Evolutionary conservation across 2,329 filamentous ascomycete genomes (phyloP).

Genomic region (Aspergillus tanneri): DNA sequence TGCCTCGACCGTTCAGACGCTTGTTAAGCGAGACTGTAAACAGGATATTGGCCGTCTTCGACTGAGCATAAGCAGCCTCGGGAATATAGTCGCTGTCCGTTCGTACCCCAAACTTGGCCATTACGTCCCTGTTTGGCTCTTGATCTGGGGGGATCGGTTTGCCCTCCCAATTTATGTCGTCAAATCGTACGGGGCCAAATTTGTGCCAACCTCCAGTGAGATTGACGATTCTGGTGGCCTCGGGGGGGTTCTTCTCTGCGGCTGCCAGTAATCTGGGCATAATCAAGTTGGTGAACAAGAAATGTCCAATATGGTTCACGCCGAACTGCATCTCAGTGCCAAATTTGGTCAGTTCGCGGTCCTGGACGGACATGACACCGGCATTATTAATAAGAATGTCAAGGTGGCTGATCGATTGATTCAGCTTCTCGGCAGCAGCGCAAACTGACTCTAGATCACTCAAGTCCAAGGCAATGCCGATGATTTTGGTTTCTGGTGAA

Average conservation of each 20-base stretch:
- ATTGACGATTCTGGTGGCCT: constrained; percentile 42
- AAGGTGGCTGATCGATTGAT: constrained; percentile 16
- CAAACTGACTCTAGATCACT: background rate
- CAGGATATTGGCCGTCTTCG: constrained; percentile 49
- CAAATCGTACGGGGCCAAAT: constrained; percentile 44
- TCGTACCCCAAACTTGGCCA: constrained; percentile 7
- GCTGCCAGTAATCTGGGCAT: constrained; percentile 32
- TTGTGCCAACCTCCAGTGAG: constrained; percentile 48
- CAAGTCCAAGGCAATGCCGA: background rate
- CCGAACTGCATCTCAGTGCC: constrained; percentile 42
- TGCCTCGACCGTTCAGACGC: background rate
- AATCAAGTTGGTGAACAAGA: constrained; percentile 44
- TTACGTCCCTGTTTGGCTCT: background rate
- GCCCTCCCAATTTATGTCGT: constrained; percentile 38
- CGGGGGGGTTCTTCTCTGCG: background rate
- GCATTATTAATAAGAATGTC: constrained; percentile 48
- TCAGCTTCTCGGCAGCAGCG: background rate
- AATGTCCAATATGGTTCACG: constrained; percentile 42
- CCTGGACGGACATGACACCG: constrained; percentile 37
- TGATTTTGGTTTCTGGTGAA: background rate
- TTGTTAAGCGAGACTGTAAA: constrained; percentile 40
- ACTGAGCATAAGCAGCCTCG: constrained; percentile 44
- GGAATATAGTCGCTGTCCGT: constrained; percentile 26
- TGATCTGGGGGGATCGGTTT: background rate
- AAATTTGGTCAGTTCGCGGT: constrained; percentile 31